Base-by-base conservation (phyloP, 2,329 filamentous ascomycete species). In the Tolypocladium ovalisporum region DNA sequence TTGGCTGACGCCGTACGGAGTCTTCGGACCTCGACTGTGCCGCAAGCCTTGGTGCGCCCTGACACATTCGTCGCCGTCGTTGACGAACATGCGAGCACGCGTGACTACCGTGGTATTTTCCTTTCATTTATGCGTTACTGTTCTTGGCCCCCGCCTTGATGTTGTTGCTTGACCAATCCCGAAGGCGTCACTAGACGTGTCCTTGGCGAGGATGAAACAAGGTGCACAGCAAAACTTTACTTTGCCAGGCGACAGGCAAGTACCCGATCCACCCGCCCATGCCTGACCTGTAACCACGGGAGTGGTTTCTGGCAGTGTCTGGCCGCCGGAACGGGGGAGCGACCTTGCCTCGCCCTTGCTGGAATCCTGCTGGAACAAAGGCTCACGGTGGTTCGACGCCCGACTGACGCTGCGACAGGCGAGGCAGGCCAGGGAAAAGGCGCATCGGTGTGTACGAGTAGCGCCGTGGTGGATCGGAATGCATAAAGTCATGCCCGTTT, bases 401-500 rank as follows among this genome's bases (percentile, higher is more conserved):
- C 47, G 6, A 51, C 29, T 22, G 44, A 12, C 44, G 13, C 44
- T n/a, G 44, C 44, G 24, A 32, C 44, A 32, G 19, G 13, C 42
- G 44, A 29, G 44, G 15, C 36, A 32, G 19, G 35, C n/a, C n/a
- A n/a, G n/a, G n/a, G n/a, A n/a, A n/a, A 32, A 40, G 52, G 52
- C 52, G 52, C 36, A n/a, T n/a, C 24, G 22, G 52, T 4, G 47
- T 32, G 24, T 49, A n/a, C 47, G 27, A 17, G 29, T 22, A 32
- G n/a, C 47, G 32, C 57, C 54, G 40, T 40, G 55, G 56, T 54
- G 54, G 62, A 63, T 62, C 62, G 66, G 66, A 69, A 69, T 71
- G 69, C 67, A 72, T 70, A 61, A 71, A 69, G 67, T 68, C 67
- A 68, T 68, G 61, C 27, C 22, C 27, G 47, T 51, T 34, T 51